Base-by-base conservation (phyloP, 495 filamentous ascomycete genomes). In the Elasticomyces elasticus region DNA sequence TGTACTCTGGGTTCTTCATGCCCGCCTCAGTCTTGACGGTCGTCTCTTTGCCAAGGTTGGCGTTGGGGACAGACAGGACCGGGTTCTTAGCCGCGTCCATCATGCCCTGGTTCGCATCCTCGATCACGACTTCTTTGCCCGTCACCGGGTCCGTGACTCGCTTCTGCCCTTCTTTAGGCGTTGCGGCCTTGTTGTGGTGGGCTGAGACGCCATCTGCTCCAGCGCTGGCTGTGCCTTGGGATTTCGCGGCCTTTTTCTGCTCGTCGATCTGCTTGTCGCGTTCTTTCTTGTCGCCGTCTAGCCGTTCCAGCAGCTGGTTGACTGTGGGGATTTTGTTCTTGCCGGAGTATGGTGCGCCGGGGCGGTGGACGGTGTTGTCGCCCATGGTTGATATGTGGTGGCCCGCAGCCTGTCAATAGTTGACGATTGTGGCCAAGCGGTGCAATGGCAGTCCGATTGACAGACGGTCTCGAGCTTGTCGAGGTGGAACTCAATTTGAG, bases 111-210 rank as follows among this genome's bases (percentile, higher is more conserved):
- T 78, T 79, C 26, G 85, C 82, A 67, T 97, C 88, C 60, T 91
- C 88, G 49, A 97, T 94, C 47, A 85, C 81, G 24, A 95, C 87
- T 38, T 95, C 72, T 33, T 78, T 82, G 6, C 89, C 89, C 0
- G 91, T 96, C 0, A 82, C 83, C 0, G 91, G 91, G 69, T 97
- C 91, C 7, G 83, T 85, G 35, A 95, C 89, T 3, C 71, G 82
- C 59, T 86, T 83, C 42, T 76, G 74, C 6, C 76, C 78, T 24
- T 74, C 77, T 28, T 72, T 67, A 55, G 77, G 68, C 13, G 72
- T 70, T 15, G 67, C 69, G 23, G 76, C 65, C 13, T 67, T 62
- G 35, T 69, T 69, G n/a, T 73, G 66, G 51, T 74, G 62, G 12
- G 69, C 64, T 20, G 66, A 43, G 9, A 69, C 70, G 27, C 70